Conservation (phyloP, 2,329 filamentous ascomycete genomes). For the Cladosporium sp. region DNA sequence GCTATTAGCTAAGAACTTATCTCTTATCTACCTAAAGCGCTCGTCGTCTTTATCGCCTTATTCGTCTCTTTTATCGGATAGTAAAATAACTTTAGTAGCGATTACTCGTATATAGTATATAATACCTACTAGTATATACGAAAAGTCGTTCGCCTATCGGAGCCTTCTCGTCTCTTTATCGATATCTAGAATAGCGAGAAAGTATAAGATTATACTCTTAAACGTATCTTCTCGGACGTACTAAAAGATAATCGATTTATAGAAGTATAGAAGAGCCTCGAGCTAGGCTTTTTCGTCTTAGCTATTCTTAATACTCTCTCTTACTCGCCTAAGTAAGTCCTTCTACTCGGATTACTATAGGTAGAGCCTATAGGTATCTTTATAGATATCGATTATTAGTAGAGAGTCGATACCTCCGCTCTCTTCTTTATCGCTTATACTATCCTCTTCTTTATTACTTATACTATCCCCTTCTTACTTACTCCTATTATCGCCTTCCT, state of each 20-base stretch:
- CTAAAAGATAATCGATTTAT: background rate
- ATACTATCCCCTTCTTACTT: too few species aligned
- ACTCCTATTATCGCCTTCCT: too few species aligned
- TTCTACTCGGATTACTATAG: background rate
- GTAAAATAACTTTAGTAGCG: slow-evolving; percentile 20
- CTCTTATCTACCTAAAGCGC: slow-evolving; percentile 15
- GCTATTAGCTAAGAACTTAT: slow-evolving; percentile 20
- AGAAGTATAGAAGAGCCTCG: background rate
- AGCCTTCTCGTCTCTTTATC: slow-evolving; percentile 14
- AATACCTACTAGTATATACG: slow-evolving; percentile 19
- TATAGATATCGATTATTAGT: background rate
- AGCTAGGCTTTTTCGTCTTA: background rate
- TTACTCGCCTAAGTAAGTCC: background rate
- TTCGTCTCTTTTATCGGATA: slow-evolving; percentile 10
- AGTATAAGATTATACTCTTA: slow-evolving; percentile 16
- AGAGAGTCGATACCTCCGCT: too few species aligned
- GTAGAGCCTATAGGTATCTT: background rate
- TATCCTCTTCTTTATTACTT: too few species aligned
- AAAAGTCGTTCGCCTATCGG: slow-evolving; percentile 17
- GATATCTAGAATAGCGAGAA: slow-evolving; percentile 17
- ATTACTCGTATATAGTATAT: slow-evolving; percentile 21
- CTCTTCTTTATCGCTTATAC: too few species aligned
- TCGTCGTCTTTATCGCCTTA: slow-evolving; percentile 17
- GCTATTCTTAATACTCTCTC: background rate
- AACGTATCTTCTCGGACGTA: slow-evolving; percentile 12